Base-by-base conservation (phyloP, 2,329 filamentous ascomycete genomes). In the Fusarium proliferatum region DNA sequence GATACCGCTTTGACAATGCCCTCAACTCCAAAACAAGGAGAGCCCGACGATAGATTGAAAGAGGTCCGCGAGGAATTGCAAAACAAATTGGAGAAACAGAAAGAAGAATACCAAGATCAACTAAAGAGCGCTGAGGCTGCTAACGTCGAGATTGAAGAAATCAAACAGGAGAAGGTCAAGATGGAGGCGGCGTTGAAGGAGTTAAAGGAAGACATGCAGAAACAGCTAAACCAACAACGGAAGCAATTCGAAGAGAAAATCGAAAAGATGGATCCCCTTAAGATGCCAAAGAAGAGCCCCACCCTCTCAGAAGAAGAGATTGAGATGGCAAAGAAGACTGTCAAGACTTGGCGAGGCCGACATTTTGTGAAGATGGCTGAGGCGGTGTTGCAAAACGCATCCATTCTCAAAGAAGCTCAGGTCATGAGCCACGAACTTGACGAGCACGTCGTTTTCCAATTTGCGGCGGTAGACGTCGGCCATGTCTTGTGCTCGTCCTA, bases 371-470 rank as follows among this genome's bases (percentile, higher is more conserved):
- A 92, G 62, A 97, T 99, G 94, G 95, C 96, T 6, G 96, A 98
- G 81, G 90, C 92, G 4, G 92, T 98, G 34, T 86, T 99, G 51
- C 95, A 97, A 79, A 92, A 97, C 80, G 96, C 96, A 6, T 91
- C 94, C 12, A 90, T 92, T 34, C 83, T 99, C 66, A 99, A 99
- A 81, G 96, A 99, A 82, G 96, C 96, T 3, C 96, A 99, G 80
- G 92, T 99, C 69, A 96, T 99, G 94, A 97, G 95, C 84, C 96
- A 97, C 77, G 94, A 97, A 78, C 93, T 99, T 85, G 94, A 96
- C 76, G 96, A 98, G 81, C 91, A 91, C 73, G 93, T 98, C 13
- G 92, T 96, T 26, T 98, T 99, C 81, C 96, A 99, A 81, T 99
- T 98, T 80, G 93, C 94, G 17, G 91, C 98, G 63, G 91, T 98